Conservation (phyloP, 2,329 filamentous ascomycete species). For the Ceratocystiopsis minuta region DNA sequence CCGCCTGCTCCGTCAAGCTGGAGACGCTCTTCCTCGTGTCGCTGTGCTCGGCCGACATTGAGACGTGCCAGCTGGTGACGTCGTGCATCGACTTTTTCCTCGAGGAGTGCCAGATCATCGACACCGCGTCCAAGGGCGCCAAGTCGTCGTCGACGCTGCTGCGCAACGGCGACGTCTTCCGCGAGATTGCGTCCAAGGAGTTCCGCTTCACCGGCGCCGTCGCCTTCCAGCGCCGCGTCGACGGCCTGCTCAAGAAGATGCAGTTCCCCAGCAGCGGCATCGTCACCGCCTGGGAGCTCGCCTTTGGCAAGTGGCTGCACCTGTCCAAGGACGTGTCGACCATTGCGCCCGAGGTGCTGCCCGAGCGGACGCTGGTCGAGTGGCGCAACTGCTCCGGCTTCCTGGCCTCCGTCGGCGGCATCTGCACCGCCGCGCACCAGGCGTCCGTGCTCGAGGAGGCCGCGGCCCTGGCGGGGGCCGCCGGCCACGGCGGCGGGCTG, state of each 20-base stretch:
- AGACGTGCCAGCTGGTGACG: constrained; percentile 46
- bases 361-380: constrained; percentile 39
- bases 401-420: constrained; percentile 46
- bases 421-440: constrained; percentile 41
- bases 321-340: constrained; percentile 45
- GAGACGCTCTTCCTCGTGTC: constrained; percentile 46
- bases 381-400: constrained; percentile 56
- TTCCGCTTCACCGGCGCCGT: constrained; percentile 52
- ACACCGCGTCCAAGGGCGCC: constrained; percentile 28
- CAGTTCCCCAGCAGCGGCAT: constrained; percentile 48
- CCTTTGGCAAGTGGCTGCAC: constrained; percentile 46
- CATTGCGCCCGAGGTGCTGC: constrained; percentile 29
- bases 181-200: constrained; percentile 42
- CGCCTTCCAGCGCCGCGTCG: constrained; percentile 49
- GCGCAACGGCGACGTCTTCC: constrained; percentile 42
- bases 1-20: constrained; percentile 32
- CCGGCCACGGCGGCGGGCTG: constrained; percentile 31
- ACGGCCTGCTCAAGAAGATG: constrained; percentile 40
- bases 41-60: constrained; percentile 46
- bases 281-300: constrained; percentile 46
- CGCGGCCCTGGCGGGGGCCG: constrained; percentile 26
- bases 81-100: constrained; percentile 42
- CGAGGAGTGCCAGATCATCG: constrained; percentile 40
- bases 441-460: constrained; percentile 39
- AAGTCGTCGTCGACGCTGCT: constrained; percentile 35